Evolutionary conservation across 768 basidiomycete genomes (phyloP).

Genomic region (Lyophyllum semitale): DNA sequence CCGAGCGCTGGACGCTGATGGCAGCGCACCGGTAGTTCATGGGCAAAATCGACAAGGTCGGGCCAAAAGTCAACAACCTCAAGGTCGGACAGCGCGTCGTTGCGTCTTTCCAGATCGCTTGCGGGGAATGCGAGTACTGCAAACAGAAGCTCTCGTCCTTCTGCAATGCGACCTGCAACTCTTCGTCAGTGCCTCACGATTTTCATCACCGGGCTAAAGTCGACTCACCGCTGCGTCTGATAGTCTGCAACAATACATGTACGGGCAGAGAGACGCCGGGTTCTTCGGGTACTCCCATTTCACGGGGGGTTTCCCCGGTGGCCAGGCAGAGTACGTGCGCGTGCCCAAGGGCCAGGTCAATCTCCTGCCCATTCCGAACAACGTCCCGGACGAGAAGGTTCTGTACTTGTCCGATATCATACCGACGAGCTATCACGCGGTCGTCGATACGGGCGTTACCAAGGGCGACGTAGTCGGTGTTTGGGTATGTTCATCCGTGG

Average conservation of each 20-base stretch:
- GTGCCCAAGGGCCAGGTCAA: conserved; percentile 76
- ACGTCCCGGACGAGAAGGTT: conserved; percentile 61
- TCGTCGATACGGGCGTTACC: conserved; percentile 74
- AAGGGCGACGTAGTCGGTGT: conserved; percentile 71
- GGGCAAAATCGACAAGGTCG: conserved; percentile 69
- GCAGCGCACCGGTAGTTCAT: conserved; percentile 44
- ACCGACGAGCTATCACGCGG: conserved; percentile 73
- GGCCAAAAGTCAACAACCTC: conserved; percentile 62
- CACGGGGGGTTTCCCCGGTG: conserved; percentile 71
- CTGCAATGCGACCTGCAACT: conserved; percentile 74
- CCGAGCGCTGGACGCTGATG: neutral
- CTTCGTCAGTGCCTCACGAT: conserved; percentile 38
- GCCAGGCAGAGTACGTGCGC: conserved; percentile 75
- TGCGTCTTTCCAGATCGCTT: conserved; percentile 78
- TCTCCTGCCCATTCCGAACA: conserved; percentile 67
- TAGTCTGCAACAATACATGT: conserved; percentile 58
- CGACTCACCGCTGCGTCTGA: neutral
- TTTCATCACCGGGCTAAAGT: neutral
- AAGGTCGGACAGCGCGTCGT: conserved; percentile 72
- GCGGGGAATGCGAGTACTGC: conserved; percentile 74
- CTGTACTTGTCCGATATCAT: conserved; percentile 63
- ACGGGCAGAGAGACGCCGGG: conserved; percentile 68
- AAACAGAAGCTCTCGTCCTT: conserved; percentile 71
- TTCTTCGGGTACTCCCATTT: conserved; percentile 77
- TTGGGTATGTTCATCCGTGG: conserved; percentile 48